A percentile compares a stretch with the other conserved stretches of the same genome.
These are phyloP conservation scores for Hyphopichia wangnamkhiaoensis DNA, from an alignment of 1,139 yeast genomes.

Conservation along the genomic window DNA sequence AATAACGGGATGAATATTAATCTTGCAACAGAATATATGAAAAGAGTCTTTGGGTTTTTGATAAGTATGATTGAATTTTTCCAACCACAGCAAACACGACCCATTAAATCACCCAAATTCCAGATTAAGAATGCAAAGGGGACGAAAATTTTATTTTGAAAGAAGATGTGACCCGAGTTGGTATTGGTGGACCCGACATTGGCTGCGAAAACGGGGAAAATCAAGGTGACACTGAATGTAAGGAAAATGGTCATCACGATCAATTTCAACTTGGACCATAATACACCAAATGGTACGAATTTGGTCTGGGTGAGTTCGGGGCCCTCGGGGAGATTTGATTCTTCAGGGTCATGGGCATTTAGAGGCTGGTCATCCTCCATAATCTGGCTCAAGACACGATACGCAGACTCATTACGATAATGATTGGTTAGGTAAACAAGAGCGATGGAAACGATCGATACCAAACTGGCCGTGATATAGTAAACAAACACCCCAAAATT, in stretches of 20 bases:
- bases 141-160: conserved; percentile 56
- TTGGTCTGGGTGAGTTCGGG: conserved; percentile 18
- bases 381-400: conserved; percentile 17
- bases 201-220: conserved; percentile 91
- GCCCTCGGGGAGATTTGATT: conserved; percentile 7
- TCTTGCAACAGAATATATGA: conserved; percentile 56
- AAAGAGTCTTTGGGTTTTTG: conserved; percentile 38
- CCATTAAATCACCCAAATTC: conserved; percentile 86
- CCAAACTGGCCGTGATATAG: conserved; percentile 68
- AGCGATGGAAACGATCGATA: conserved; percentile 52
- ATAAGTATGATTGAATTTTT: conserved; percentile 42
- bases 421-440: conserved; percentile 34
- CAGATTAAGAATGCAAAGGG: conserved; percentile 79
- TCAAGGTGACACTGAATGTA: conserved; percentile 73
- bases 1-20: conserved; percentile 62
- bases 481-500: conserved; percentile 60
- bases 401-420: conserved; percentile 23
- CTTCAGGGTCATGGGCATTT: conserved; percentile 5
- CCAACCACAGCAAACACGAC: conserved; percentile 68
- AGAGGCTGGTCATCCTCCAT: conserved; percentile 10
- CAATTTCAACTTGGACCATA: conserved; percentile 59
- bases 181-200: conserved; percentile 54
- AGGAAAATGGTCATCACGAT: conserved; percentile 72
- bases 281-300: conserved; percentile 47
- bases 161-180: conserved; percentile 28